Base-by-base conservation (phyloP, 331 rosid species). In the Ulmus americana region DNA sequence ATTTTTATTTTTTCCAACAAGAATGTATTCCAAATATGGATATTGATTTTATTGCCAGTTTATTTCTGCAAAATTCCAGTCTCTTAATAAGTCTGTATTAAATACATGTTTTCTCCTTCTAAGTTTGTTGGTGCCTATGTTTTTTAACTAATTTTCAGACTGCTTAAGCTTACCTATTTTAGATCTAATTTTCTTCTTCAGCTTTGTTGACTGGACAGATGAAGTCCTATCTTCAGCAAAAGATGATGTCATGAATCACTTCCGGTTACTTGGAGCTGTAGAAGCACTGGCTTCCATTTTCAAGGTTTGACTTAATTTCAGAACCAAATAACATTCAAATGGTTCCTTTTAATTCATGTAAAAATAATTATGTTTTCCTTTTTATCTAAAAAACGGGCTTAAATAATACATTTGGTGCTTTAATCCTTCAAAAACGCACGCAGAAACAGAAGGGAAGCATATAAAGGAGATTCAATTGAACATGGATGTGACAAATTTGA, bases 141-240 rank as follows among this genome's bases (percentile, higher is more conserved):
- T 18, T 28, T 42, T 12, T 4, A 66, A 46, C 62, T 54, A 8
- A 9, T 40, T 48, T 61, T 20, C 43, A 13, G 38, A 44, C 50
- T 61, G 48, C 45, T 60, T 61, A 14, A 10, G 38, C 46, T 63
- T 58, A 61, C 72, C 59, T 42, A 11, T 61, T 64, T 16, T 69
- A 45, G 64, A 55, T 40, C 51, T 15, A 38, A 3, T 65, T 53
- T 63, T 71, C 14, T 39, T 28, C 78, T 76, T 79, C 90, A 92
- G 98, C 89, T 89, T 92, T 72, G 72, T 81, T 69, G 83, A 77
- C 67, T 89, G 98, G 97, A 82, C 98, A 6, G 90, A 89, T 39
- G 85, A 81, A 58, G 91, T 82, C 76, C 77, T 92, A 71, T 83
- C 88, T 67, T 84, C 88, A 70, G 73, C 38, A 45, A 77, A 70